Base-by-base conservation (phyloP, 1,139 yeast genomes). In the Pichia sp. region DNA sequence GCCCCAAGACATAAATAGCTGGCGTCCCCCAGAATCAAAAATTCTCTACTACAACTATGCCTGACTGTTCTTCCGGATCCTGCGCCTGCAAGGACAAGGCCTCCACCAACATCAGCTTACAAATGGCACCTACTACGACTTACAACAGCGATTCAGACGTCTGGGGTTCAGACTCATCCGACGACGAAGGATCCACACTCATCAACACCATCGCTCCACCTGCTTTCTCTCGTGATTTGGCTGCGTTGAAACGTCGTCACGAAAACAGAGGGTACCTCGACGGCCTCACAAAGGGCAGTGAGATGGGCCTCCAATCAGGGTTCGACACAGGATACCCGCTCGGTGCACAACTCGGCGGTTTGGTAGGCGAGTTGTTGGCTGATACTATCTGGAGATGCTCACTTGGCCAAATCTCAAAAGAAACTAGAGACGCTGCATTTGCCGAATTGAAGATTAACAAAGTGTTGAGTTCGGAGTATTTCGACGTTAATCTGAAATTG, bases 211-310 rank as follows among this genome's bases (percentile, higher is more conserved):
- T 28, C 5, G 2, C 11, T 8, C n/a, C 5, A 28, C 6, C 11
- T 4, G 6, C 5, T 2, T 58, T 58, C 2, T 54, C 32, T 7
- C 34, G 41, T 4, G 50, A 46, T 19, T 7, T 63, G 6, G 56
- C 70, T 6, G 65, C 71, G 19, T 69, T 77, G 27, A 62, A 78
- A 53, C 69, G 94, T 38, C 75, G 73, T n/a, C 97, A 91, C 60
- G 74, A 73, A 20, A 87, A 87, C 55, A 84, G 85, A 51, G 98
- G 98, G 0, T 91, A 88, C 58, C 66, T 88, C 3, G 96, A 86
- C 52, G 98, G 98, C 0, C 64, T 90, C 7, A 71, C 87, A 0
- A 66, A 66, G n/a, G 79, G 89, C 4, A 84, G 87, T 57, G 95
- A 87, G 53, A 65, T 67, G 14, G 78, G 84, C 35, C 69, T 90